Conservation (phyloP, 345 rosid genomes). For the Eucalyptus grandis region DNA sequence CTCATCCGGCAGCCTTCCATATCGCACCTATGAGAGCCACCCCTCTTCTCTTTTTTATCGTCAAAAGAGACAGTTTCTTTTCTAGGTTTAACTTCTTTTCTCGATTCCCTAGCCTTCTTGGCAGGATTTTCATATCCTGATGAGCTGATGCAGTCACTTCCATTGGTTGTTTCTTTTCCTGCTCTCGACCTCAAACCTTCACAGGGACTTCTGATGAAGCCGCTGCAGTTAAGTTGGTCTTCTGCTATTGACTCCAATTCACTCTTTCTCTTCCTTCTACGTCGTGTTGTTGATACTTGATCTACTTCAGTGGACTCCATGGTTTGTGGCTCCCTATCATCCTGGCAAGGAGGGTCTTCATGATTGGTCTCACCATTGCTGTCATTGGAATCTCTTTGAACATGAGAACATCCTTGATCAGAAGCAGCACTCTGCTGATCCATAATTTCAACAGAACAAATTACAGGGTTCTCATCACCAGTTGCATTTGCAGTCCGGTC, state of each 20-base stretch:
- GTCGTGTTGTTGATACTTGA: background rate
- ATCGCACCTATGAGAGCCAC: slow-evolving; percentile 41
- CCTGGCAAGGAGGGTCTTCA: background rate
- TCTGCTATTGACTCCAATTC: slow-evolving; percentile 30
- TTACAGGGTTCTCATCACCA: background rate
- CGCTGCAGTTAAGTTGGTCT: slow-evolving; percentile 7
- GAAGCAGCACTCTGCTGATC: background rate
- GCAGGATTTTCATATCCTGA: slow-evolving; percentile 6
- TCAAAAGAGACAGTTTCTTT: background rate
- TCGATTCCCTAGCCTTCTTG: slow-evolving; percentile 22
- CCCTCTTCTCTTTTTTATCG: slow-evolving; percentile 14
- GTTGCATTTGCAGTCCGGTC: background rate
- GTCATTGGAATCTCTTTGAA: background rate
- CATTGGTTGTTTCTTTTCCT: slow-evolving; percentile 12
- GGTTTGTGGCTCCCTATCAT: background rate
- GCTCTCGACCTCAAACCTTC: slow-evolving; percentile 93
- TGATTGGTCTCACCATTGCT: slow-evolving; percentile 7
- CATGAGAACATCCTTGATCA: background rate
- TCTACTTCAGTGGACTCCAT: slow-evolving; percentile 2
- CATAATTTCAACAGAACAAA: background rate
- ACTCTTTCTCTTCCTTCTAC: slow-evolving; percentile 42
- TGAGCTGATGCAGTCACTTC: slow-evolving; percentile 3
- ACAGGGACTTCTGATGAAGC: slow-evolving; percentile 87
- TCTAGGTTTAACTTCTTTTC: background rate
- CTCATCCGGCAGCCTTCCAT: slow-evolving; percentile 85